These are phyloP conservation scores for Carpinus fangiana DNA, from an alignment of 306 rosid species.

Conservation along the genomic window DNA sequence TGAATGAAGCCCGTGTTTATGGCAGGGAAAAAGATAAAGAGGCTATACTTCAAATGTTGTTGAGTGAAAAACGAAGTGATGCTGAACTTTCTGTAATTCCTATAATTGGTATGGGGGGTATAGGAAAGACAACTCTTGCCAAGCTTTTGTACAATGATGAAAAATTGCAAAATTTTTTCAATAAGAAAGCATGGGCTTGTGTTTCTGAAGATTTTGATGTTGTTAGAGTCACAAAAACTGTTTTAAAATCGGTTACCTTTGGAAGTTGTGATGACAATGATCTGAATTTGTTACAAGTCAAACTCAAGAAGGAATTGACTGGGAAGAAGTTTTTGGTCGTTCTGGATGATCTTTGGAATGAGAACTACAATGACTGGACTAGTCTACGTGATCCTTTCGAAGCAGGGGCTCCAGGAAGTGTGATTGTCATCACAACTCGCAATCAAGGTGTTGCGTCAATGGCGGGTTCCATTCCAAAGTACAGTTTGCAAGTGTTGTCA, in stretches of 20 bases:
- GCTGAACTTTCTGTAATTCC: neutral
- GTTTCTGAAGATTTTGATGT: neutral
- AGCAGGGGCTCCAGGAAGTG: conserved; percentile 10
- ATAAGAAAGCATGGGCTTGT: neutral
- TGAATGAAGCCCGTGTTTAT: neutral
- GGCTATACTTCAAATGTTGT: neutral
- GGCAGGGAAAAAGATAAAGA: neutral
- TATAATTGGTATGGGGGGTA: neutral
- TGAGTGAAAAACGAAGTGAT: neutral
- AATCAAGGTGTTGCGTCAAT: neutral
- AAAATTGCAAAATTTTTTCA: neutral
- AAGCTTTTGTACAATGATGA: neutral
- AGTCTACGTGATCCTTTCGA: neutral
- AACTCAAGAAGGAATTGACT: neutral
- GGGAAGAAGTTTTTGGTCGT: neutral
- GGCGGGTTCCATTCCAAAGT: neutral
- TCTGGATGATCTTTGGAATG: conserved; percentile 10
- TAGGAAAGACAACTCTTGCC: neutral
- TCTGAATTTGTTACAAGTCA: neutral
- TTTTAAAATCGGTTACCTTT: neutral
- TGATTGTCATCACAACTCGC: conserved; percentile 12
- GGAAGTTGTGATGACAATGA: neutral
- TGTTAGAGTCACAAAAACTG: neutral
- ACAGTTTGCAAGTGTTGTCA: neutral
- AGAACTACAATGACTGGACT: neutral